Conservation (phyloP, 2,329 filamentous ascomycete genomes). For the Rutstroemia sp. region DNA sequence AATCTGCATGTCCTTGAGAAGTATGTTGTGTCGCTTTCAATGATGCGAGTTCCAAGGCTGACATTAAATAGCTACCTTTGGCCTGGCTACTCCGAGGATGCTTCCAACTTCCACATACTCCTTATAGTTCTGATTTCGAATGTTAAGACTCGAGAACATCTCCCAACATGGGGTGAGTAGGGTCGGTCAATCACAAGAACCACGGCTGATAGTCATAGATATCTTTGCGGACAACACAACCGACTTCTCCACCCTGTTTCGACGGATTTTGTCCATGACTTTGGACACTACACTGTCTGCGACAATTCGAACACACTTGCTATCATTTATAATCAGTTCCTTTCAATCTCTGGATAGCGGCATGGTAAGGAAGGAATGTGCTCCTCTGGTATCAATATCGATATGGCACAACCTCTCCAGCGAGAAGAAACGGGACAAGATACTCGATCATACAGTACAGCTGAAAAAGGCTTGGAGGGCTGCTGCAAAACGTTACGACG, state of each 20-base stretch:
- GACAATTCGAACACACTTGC: slow-evolving; percentile 68
- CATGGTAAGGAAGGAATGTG: slow-evolving; percentile 91
- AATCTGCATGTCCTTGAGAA: slow-evolving; percentile 84
- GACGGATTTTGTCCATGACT: slow-evolving; percentile 80
- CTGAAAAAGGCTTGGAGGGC: slow-evolving; percentile 88
- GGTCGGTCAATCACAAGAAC: neutral
- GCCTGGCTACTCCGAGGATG: slow-evolving; percentile 83
- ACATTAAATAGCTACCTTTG: slow-evolving; percentile 67
- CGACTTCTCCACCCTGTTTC: slow-evolving; percentile 85
- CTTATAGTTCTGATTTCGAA: slow-evolving; percentile 80
- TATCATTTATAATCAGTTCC: slow-evolving; percentile 82
- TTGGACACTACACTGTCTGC: slow-evolving; percentile 61
- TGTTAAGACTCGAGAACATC: slow-evolving; percentile 78
- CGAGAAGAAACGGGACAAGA: slow-evolving; percentile 64
- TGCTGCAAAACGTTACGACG: slow-evolving; percentile 76
- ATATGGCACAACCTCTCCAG: slow-evolving; percentile 91
- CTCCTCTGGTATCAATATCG: slow-evolving; percentile 85
- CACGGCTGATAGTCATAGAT: slow-evolving; percentile 37
- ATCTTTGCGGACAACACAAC: slow-evolving; percentile 69
- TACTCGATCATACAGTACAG: slow-evolving; percentile 65
- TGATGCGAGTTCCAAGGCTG: too few relatives aligned
- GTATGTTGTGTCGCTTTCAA: slow-evolving; percentile 34
- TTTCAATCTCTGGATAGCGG: slow-evolving; percentile 90
- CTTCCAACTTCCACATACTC: slow-evolving; percentile 86
- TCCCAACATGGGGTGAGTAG: slow-evolving; percentile 74